phyloP scores from a whole-genome alignment of 495 filamentous ascomycete species.

The Lichenothelia convexa region DNA sequence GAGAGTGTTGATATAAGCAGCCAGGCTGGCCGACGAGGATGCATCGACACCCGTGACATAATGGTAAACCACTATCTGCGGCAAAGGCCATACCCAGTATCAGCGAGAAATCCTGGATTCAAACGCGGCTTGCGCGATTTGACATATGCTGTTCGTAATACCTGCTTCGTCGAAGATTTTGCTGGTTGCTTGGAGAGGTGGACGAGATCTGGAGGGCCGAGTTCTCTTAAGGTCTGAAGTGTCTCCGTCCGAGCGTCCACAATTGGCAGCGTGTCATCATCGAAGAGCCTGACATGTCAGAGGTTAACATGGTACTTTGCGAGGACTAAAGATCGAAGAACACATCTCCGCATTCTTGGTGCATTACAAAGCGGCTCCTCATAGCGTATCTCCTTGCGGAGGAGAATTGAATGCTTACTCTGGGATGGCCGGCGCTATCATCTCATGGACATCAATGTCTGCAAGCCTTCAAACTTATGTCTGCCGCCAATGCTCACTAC shows the following conservation, averaged over 20 bases:
- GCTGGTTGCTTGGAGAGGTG: constrained; percentile 79
- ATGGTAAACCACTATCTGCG: constrained; percentile 79
- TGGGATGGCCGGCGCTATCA: too few relatives aligned
- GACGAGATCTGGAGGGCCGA: constrained; percentile 88
- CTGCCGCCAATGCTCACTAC: too few relatives aligned
- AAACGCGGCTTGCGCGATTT: background rate
- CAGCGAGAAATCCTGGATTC: too few relatives aligned
- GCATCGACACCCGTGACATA: constrained; percentile 97
- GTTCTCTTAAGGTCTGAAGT: constrained; percentile 64
- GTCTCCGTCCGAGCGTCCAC: constrained; percentile 81
- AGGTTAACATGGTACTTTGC: too few relatives aligned
- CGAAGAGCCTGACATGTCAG: constrained; percentile 50
- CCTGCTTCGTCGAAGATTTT: constrained; percentile 44
- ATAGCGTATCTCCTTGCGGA: background rate
- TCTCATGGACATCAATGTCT: too few relatives aligned
- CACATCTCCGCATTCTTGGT: too few relatives aligned
- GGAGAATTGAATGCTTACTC: constrained; percentile 41
- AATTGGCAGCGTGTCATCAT: constrained; percentile 73
- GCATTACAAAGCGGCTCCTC: too few relatives aligned
- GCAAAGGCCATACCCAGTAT: too few relatives aligned
- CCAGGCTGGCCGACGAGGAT: constrained; percentile 88
- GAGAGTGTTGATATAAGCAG: constrained; percentile 94
- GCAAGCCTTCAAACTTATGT: too few relatives aligned
- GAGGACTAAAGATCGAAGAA: too few relatives aligned
- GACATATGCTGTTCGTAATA: constrained; percentile 20